Conservation (phyloP, 2,329 filamentous ascomycete genomes). For the Xylariaceae sp. region DNA sequence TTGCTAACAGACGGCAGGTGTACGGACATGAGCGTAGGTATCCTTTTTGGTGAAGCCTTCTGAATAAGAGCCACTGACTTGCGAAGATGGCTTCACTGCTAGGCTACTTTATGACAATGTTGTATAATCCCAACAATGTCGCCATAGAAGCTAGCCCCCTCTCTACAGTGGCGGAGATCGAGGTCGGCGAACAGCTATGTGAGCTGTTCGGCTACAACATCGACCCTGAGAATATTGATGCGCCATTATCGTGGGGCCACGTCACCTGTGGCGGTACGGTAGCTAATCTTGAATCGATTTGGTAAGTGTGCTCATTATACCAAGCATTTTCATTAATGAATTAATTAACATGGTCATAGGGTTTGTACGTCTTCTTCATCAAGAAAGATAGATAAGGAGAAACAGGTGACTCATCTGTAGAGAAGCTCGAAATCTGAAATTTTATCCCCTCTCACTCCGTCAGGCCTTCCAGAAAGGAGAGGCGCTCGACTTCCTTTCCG, state of each 20-base stretch:
- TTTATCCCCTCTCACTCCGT: slow-evolving; percentile 39
- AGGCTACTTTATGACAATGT: slow-evolving; percentile 45
- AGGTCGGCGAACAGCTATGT: slow-evolving; percentile 41
- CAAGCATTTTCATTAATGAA: background rate
- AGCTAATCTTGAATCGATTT: slow-evolving; percentile 45
- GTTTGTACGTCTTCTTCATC: slow-evolving; percentile 10
- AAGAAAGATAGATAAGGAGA: background rate
- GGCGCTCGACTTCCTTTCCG: slow-evolving; percentile 28
- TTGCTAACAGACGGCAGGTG: slow-evolving; percentile 19
- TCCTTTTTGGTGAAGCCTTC: background rate
- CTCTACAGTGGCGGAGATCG: slow-evolving; percentile 39
- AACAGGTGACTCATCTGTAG: slow-evolving; percentile 12
- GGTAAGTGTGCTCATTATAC: slow-evolving; percentile 25
- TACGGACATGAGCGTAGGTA: slow-evolving; percentile 33
- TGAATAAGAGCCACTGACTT: slow-evolving; percentile 1
- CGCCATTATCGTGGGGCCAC: slow-evolving; percentile 38
- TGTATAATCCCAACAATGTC: slow-evolving; percentile 47
- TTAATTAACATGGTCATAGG: slow-evolving; percentile 8
- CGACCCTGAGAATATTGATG: slow-evolving; percentile 22
- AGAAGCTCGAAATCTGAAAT: slow-evolving; percentile 43
- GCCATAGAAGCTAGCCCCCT: slow-evolving; percentile 42
- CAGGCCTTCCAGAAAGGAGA: slow-evolving; percentile 28
- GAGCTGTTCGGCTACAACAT: slow-evolving; percentile 41
- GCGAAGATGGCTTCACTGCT: slow-evolving; percentile 36
- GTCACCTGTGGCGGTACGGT: slow-evolving; percentile 41